Conservation (phyloP, 75 land plant genomes). For the Ceratopteris richardii region DNA sequence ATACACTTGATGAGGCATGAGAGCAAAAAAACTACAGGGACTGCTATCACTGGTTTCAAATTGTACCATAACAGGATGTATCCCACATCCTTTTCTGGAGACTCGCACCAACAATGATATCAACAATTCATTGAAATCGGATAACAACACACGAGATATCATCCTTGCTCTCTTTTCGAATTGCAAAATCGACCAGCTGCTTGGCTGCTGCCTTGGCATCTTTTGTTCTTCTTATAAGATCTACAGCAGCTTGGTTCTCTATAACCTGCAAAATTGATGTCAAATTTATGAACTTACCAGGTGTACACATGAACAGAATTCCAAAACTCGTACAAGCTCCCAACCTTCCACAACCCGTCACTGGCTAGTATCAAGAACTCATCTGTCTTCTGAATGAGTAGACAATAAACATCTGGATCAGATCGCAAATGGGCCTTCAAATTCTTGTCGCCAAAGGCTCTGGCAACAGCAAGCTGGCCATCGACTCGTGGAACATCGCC, state of each 20-base stretch:
- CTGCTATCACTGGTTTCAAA: too few relatives aligned
- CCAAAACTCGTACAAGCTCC: conserved; percentile 77
- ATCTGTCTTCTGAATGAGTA: conserved; percentile 22
- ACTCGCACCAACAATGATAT: too few relatives aligned
- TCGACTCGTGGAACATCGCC: conserved; percentile 87
- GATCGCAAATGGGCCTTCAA: conserved; percentile 75
- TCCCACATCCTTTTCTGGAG: too few relatives aligned
- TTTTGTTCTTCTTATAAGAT: conserved; percentile 32
- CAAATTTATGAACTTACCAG: too few relatives aligned
- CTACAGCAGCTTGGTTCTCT: conserved; percentile 60
- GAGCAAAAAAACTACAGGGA: too few relatives aligned
- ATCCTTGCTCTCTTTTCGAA: conserved; percentile 48
- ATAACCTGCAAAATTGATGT: conserved; percentile 25
- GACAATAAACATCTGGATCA: conserved; percentile 54
- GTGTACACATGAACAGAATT: conserved; percentile 20
- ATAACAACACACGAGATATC: conserved; percentile 67
- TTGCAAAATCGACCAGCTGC: conserved; percentile 39
- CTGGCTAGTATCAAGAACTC: conserved; percentile 80
- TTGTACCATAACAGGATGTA: too few relatives aligned
- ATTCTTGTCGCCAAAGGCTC: conserved; percentile 79
- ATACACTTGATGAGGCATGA: too few relatives aligned
- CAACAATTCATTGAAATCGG: conserved; percentile 13
- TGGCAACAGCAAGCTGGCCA: conserved; percentile 79
- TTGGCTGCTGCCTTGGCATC: conserved; percentile 54
- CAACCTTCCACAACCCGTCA: conserved; percentile 86